A percentile compares a stretch with the other conserved stretches of the same genome.
Conservation (phyloP, 2,329 filamentous ascomycete genomes). For the Cercospora canescens region DNA sequence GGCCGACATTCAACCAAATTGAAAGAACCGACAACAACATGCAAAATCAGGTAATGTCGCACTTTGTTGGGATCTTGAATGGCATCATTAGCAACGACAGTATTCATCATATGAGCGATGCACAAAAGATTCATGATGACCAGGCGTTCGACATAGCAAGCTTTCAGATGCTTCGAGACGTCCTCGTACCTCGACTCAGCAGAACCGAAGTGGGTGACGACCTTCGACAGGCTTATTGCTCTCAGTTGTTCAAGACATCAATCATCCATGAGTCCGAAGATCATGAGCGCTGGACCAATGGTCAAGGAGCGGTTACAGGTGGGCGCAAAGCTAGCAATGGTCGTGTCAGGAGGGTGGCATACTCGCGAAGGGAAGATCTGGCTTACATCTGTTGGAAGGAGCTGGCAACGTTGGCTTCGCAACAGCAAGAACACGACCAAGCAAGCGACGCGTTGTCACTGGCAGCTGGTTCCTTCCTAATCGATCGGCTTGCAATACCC, state of each 20-base stretch:
- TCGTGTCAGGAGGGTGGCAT: constrained; percentile 67
- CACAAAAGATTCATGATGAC: constrained; percentile 58
- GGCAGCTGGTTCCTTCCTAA: constrained; percentile 76
- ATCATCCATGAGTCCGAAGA: constrained; percentile 69
- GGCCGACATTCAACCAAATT: constrained; percentile 59
- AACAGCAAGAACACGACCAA: constrained; percentile 27
- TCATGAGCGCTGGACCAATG: constrained; percentile 54
- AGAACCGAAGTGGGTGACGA: constrained; percentile 63
- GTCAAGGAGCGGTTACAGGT: constrained; percentile 57
- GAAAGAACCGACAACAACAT: constrained; percentile 33
- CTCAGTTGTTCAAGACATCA: constrained; percentile 77
- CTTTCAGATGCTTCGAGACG: constrained; percentile 66
- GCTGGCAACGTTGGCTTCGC: constrained; percentile 50
- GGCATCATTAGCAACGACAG: constrained; percentile 41
- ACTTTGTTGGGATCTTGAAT: constrained; percentile 38
- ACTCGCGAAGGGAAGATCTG: constrained; percentile 69
- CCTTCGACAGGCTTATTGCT: constrained; percentile 68
- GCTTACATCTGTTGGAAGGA: constrained; percentile 79
- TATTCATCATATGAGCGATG: constrained; percentile 32
- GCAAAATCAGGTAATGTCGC: constrained; percentile 50
- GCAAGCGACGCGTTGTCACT: constrained; percentile 65
- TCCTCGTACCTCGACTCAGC: constrained; percentile 75
- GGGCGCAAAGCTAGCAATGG: constrained; percentile 69
- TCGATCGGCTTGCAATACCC: constrained; percentile 76
- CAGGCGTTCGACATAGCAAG: constrained; percentile 78